phyloP scores from a whole-genome alignment of 305 asterid species.

The Stenogyne calaminthoides region DNA sequence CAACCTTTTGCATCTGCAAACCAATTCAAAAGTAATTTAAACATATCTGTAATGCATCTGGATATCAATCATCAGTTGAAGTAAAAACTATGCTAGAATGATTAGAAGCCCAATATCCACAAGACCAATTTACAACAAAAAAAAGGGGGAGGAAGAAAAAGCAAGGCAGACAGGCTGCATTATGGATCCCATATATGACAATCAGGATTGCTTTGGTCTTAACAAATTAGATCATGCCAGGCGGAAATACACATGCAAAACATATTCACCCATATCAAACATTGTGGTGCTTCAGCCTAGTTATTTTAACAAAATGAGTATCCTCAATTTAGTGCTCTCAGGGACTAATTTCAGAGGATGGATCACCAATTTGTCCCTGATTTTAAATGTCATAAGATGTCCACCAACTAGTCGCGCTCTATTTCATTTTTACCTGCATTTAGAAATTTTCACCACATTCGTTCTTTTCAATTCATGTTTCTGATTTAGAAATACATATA shows the following conservation, averaged over 20 bases:
- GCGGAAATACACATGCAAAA: background rate
- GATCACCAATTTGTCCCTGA: too few relatives aligned
- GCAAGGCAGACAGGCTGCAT: conserved; percentile 12
- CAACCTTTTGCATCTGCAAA: conserved; percentile 20
- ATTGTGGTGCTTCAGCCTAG: conserved; percentile 11
- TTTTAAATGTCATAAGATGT: too few relatives aligned
- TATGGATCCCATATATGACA: conserved; percentile 13
- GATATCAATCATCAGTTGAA: background rate
- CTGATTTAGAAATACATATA: conserved; percentile 15
- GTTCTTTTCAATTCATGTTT: conserved; percentile 16
- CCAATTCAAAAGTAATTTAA: conserved; percentile 5
- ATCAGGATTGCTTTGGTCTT: conserved; percentile 3
- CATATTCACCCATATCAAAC: background rate
- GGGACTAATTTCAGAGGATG: conserved; percentile 18
- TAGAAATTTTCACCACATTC: conserved; percentile 17
- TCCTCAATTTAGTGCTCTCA: background rate
- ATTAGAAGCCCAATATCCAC: conserved; percentile 1
- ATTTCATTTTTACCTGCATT: conserved; percentile 22
- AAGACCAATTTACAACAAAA: background rate
- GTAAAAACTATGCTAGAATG: background rate
- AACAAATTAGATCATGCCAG: conserved; percentile 4
- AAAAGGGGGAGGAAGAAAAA: background rate
- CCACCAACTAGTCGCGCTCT: conserved; percentile 22
- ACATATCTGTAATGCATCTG: background rate
- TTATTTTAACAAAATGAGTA: background rate